A percentile compares a stretch with the other conserved stretches of the same genome.
Evolutionary conservation across 2,329 filamentous ascomycete species (phyloP).

Genomic region (Lachnellula cervina): DNA sequence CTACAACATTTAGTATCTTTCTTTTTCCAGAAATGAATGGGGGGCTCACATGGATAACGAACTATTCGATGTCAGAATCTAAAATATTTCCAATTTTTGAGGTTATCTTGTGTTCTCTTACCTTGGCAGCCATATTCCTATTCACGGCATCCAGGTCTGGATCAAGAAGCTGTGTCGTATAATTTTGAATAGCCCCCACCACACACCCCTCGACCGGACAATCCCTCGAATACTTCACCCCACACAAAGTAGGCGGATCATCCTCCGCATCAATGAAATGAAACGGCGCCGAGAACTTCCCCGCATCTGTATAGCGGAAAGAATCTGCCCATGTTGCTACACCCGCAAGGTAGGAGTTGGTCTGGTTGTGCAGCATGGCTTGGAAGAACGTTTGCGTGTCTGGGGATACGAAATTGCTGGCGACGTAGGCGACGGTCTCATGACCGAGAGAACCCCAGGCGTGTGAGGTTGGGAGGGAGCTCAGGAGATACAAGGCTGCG

Average conservation of each 20-base stretch:
- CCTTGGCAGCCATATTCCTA: constrained; percentile 56
- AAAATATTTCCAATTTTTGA: neutral
- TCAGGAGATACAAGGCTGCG: constrained; percentile 2
- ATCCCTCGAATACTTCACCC: constrained; percentile 54
- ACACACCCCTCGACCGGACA: constrained; percentile 60
- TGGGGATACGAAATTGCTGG: constrained; percentile 53
- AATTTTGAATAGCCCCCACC: constrained; percentile 39
- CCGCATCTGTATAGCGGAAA: constrained; percentile 57
- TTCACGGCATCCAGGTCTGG: constrained; percentile 38
- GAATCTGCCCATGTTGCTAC: constrained; percentile 65
- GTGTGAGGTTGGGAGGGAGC: constrained; percentile 4
- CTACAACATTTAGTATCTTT: constrained; percentile 45
- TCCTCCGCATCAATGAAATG: constrained; percentile 69
- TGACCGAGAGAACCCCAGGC: constrained; percentile 50
- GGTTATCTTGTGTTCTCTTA: constrained; percentile 34
- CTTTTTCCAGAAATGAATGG: neutral
- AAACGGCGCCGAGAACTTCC: constrained; percentile 55
- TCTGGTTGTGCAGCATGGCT: constrained; percentile 49
- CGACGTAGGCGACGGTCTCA: constrained; percentile 60
- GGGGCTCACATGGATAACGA: constrained; percentile 30
- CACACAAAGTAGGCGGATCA: constrained; percentile 51
- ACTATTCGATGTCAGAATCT: constrained; percentile 23
- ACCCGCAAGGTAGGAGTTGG: constrained; percentile 54
- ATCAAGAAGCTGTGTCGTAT: constrained; percentile 26
- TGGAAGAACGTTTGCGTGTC: constrained; percentile 54